A percentile compares a stretch with the other conserved stretches of the same genome.
Conservation (phyloP, 2,329 filamentous ascomycete species). For the Chaetomiaceae sp. region DNA sequence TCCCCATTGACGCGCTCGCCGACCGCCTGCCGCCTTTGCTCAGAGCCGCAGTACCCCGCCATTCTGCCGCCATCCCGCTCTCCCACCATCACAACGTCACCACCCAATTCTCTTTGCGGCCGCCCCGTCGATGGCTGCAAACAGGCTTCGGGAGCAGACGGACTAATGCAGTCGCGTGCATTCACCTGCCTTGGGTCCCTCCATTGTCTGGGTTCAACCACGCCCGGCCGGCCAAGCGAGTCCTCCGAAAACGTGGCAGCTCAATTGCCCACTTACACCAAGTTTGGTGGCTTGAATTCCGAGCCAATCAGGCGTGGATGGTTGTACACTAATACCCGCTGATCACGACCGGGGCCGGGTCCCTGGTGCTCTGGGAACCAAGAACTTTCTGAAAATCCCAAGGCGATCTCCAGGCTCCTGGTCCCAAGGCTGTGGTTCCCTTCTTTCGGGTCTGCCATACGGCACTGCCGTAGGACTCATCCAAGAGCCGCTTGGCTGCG, state of each 20-base stretch:
- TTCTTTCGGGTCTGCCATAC: not conserved
- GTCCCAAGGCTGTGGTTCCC: conserved; percentile 1
- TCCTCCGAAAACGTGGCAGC: conserved; percentile 12
- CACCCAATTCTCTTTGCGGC: not conserved
- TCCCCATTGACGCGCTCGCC: not conserved
- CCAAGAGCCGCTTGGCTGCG: conserved; percentile 16
- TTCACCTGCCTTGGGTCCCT: conserved; percentile 6
- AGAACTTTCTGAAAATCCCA: not conserved
- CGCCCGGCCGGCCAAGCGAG: not conserved
- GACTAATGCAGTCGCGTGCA: not conserved
- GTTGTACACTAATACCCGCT: not conserved
- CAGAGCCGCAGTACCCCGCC: conserved; percentile 7
- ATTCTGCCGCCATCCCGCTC: conserved; percentile 17
- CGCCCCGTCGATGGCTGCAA: not conserved
- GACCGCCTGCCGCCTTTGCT: not conserved
- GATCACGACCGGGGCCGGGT: not conserved
- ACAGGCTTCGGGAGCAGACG: not conserved
- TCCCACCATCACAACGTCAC: conserved; percentile 2
- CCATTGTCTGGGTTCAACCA: not conserved
- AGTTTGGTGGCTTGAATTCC: conserved; percentile 6
- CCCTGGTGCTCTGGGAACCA: not conserved
- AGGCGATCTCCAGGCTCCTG: not conserved
- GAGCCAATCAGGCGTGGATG: not conserved
- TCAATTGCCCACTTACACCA: conserved; percentile 14
- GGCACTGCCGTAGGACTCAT: not conserved